phyloP scores from a whole-genome alignment of 2,329 filamentous ascomycete genomes.

The Cucurbitaria berberidis region DNA sequence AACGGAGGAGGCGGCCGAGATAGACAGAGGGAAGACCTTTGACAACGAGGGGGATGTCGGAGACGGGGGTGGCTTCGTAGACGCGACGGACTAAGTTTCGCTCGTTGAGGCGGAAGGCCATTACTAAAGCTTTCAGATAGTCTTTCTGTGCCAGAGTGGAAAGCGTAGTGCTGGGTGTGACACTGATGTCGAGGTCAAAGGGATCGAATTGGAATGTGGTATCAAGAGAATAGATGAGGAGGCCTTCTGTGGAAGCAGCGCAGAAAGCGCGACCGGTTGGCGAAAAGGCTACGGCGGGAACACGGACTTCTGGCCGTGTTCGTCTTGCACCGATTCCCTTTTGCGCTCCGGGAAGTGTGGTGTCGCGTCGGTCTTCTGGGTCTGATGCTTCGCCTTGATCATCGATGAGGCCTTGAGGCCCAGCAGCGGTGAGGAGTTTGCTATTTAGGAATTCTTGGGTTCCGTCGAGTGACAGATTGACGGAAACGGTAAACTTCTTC shows the following conservation, averaged over 20 bases:
- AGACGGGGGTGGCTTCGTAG: constrained; percentile 80
- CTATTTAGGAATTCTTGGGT: constrained; percentile 98
- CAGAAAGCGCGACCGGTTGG: constrained; percentile 91
- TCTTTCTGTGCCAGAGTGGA: constrained; percentile 78
- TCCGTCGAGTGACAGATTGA: constrained; percentile 92
- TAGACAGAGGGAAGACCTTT: constrained; percentile 83
- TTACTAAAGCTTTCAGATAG: constrained; percentile 90
- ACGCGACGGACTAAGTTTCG: constrained; percentile 79
- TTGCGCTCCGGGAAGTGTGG: constrained; percentile 81
- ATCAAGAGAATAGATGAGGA: constrained; percentile 93
- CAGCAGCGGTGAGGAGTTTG: constrained; percentile 87
- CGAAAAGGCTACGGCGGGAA: constrained; percentile 83
- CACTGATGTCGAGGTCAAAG: constrained; percentile 91
- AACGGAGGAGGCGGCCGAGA: constrained; percentile 81
- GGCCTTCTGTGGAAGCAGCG: constrained; percentile 90
- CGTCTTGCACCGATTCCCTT: constrained; percentile 86
- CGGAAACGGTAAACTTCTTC: constrained; percentile 93
- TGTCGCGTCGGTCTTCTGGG: constrained; percentile 81
- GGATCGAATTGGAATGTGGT: constrained; percentile 86
- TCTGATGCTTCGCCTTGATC: constrained; percentile 88
- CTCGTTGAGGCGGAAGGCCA: constrained; percentile 97
- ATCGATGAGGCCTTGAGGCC: constrained; percentile 83
- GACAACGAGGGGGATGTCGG: constrained; percentile 78
- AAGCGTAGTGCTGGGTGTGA: constrained; percentile 76
- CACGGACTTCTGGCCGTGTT: constrained; percentile 79